Percentiles rank a stretch among this genome's conserved stretches.
These are phyloP conservation scores for Prunus kanzakura DNA, from an alignment of 306 rosid genomes.

Conservation along the genomic window DNA sequence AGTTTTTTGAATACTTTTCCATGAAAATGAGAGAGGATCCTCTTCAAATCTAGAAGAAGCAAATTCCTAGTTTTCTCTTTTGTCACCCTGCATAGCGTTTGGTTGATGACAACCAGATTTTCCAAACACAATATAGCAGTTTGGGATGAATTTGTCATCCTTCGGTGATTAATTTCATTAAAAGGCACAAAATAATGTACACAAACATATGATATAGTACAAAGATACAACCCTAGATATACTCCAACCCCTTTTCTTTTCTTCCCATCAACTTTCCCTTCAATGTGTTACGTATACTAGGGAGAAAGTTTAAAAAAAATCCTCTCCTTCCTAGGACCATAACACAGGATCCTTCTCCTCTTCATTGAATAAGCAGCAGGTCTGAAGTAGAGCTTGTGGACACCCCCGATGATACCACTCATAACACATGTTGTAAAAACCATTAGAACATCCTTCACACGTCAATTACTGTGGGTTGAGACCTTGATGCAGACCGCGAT, in stretches of 20 bases:
- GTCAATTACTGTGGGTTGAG: conserved; percentile 23
- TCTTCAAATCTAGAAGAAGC: too few relatives aligned
- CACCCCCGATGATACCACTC: conserved; percentile 12
- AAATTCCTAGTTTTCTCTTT: too few relatives aligned
- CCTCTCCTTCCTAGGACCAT: conserved; percentile 33
- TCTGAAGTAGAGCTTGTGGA: conserved; percentile 24
- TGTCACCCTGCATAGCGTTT: too few relatives aligned
- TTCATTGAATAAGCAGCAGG: conserved; percentile 11
- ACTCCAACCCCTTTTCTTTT: neutral
- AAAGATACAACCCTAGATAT: neutral
- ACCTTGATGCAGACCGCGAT: conserved; percentile 27
- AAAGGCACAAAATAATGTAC: conserved; percentile 29
- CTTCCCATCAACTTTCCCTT: neutral
- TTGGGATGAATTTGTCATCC: conserved; percentile 20
- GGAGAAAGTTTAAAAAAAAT: conserved; percentile 31
- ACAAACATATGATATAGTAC: conserved; percentile 10
- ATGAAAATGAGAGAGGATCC: too few relatives aligned
- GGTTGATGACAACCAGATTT: neutral
- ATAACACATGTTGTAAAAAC: neutral
- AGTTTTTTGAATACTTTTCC: too few relatives aligned
- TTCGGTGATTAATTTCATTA: conserved; percentile 10
- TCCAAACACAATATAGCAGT: neutral
- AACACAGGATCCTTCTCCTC: neutral
- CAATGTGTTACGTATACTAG: neutral
- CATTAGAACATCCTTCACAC: conserved; percentile 29